These are phyloP conservation scores for Russula sp. DNA, from an alignment of 768 basidiomycete species.

Conservation along the genomic window DNA sequence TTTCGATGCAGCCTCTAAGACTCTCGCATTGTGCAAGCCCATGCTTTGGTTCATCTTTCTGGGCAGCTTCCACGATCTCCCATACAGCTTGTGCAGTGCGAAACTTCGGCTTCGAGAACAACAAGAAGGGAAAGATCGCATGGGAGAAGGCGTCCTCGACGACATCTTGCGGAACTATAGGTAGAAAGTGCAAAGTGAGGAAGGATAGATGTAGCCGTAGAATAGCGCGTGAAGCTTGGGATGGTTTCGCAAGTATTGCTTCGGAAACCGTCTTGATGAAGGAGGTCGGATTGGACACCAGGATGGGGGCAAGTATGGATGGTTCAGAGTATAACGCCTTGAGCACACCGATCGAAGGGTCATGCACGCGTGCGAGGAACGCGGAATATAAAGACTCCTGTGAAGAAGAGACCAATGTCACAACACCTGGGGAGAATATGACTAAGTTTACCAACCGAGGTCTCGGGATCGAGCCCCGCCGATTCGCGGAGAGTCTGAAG, in stretches of 20 bases:
- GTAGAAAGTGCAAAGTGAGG: slow-evolving; percentile 40
- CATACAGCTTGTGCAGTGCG: slow-evolving; percentile 62
- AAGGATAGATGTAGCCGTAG: slow-evolving; percentile 53
- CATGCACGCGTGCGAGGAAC: slow-evolving; percentile 61
- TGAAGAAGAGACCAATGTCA: not conserved
- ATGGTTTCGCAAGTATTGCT: slow-evolving; percentile 27
- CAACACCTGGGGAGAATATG: not conserved
- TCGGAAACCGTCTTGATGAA: slow-evolving; percentile 42
- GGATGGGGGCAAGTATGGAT: slow-evolving; percentile 37
- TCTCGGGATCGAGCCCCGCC: slow-evolving; percentile 28
- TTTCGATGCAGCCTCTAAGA: slow-evolving; percentile 47
- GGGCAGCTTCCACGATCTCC: slow-evolving; percentile 50
- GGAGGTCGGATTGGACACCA: slow-evolving; percentile 34
- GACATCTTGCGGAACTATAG: slow-evolving; percentile 24
- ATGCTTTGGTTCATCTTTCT: slow-evolving; percentile 20
- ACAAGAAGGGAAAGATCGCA: slow-evolving; percentile 63
- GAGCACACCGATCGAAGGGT: slow-evolving; percentile 53
- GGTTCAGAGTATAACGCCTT: slow-evolving; percentile 58
- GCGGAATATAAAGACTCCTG: slow-evolving; percentile 56
- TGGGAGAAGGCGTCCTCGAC: slow-evolving; percentile 35
- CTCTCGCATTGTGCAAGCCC: slow-evolving; percentile 34
- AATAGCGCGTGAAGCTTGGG: slow-evolving; percentile 39
- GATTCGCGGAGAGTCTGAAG: slow-evolving; percentile 33
- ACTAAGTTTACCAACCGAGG: slow-evolving; percentile 34
- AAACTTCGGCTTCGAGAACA: slow-evolving; percentile 66